Evolutionary conservation across 768 basidiomycete genomes (phyloP).

Genomic region (Suillus fuscotomentosus): DNA sequence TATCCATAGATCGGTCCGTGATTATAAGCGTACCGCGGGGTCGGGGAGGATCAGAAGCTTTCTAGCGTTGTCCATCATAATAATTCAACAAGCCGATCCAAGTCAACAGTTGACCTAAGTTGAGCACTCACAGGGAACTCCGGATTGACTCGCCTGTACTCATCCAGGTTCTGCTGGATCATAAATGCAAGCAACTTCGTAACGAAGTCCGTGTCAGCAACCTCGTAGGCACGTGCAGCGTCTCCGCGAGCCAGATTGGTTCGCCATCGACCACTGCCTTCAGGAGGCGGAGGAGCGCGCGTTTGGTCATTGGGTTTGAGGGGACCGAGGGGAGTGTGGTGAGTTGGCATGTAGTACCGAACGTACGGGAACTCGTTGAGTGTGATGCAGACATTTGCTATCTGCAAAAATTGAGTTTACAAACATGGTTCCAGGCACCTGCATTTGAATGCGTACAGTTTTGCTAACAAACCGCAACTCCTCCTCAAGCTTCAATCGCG

Average conservation of each 20-base stretch:
- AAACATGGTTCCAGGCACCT: not conserved
- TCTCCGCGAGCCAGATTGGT: constrained; percentile 77
- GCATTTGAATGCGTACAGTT: constrained; percentile 41
- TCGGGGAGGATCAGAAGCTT: constrained; percentile 53
- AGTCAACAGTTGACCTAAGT: not conserved
- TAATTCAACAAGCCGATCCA: constrained; percentile 2
- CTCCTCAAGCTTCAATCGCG: constrained; percentile 79
- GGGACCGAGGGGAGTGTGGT: constrained; percentile 82
- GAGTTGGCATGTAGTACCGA: constrained; percentile 85
- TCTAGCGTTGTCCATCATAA: constrained; percentile 33
- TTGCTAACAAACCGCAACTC: constrained; percentile 78
- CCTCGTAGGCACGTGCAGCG: constrained; percentile 65
- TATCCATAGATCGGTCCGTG: constrained; percentile 97
- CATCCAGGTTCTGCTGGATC: constrained; percentile 83
- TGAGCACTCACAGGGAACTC: constrained; percentile 77
- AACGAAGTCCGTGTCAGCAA: constrained; percentile 72
- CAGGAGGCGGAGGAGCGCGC: constrained; percentile 64
- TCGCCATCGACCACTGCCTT: constrained; percentile 70
- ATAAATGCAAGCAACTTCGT: constrained; percentile 82
- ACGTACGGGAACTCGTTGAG: constrained; percentile 91
- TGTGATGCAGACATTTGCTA: constrained; percentile 86
- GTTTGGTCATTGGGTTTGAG: constrained; percentile 67
- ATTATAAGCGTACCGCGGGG: constrained; percentile 83
- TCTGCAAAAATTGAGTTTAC: constrained; percentile 38
- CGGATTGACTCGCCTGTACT: constrained; percentile 80